phyloP scores from a whole-genome alignment of 129 eudicot species.

The Ambrosia trifida region DNA sequence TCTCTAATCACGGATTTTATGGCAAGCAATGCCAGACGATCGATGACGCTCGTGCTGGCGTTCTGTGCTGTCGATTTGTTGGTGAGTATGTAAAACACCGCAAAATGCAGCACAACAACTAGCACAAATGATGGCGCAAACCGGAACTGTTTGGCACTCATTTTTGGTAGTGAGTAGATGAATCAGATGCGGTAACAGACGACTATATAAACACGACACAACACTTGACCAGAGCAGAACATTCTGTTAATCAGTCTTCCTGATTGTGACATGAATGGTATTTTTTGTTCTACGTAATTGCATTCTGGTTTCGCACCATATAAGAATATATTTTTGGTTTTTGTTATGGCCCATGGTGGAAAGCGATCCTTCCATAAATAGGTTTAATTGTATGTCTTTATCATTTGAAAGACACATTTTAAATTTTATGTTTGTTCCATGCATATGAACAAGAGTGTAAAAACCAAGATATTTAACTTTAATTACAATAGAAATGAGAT shows the following conservation, averaged over 20 bases:
- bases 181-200: too few relatives aligned
- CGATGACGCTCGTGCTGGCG: background rate
- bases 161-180: background rate
- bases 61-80: background rate
- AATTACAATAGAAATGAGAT: too few relatives aligned
- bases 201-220: conserved; percentile 1
- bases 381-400: too few relatives aligned
- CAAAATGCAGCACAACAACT: background rate
- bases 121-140: conserved; percentile 4
- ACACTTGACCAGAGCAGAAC: background rate
- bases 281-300: too few relatives aligned
- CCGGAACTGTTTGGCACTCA: conserved; percentile 20
- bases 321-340: background rate
- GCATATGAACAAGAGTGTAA: too few relatives aligned
- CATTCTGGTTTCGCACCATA: background rate
- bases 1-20: conserved; percentile 5
- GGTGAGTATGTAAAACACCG: background rate
- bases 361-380: too few relatives aligned
- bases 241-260: background rate
- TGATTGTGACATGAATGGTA: conserved; percentile 1
- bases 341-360: too few relatives aligned
- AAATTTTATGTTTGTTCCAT: too few relatives aligned
- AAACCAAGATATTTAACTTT: too few relatives aligned
- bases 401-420: too few relatives aligned
- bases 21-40: conserved; percentile 11